Base-by-base conservation (phyloP, 352 stramenopile genomes). In the Plasmopara muralis region DNA sequence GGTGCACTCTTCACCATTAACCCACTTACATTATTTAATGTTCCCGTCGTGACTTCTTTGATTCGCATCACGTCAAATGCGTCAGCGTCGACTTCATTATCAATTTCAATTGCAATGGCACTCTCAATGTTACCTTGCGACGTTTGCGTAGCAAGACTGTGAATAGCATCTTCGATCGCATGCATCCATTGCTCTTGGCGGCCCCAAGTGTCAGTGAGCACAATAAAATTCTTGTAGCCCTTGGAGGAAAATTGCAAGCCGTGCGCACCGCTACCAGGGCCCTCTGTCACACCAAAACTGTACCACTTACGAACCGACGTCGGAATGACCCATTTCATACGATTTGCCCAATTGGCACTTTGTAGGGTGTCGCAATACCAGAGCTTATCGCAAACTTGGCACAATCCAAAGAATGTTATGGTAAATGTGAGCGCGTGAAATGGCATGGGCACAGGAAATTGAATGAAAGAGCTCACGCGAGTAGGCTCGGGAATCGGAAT, bases 321-420 rank as follows among this genome's bases (percentile, higher is more conserved):
- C 1, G 83, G 83, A 35, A 93, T 89, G 45, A 93, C 81, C 83
- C 83, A 93, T 59, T 93, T 93, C 83, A 93, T 92, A n/a, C 83
- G 80, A 30, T 67, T 91, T 30, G 75, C 59, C 83, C 83, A 93
- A 53, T 93, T 93, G 0, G 83, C 60, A 16, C 76, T 90, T 50
- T 87, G 72, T 29, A 93, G 55, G 7, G 83, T 91, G 44, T 93
- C 83, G 47, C 83, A 93, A 47, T 92, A 93, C 83, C 83, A 93
- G 1, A 93, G 59, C 52, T 93, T 92, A 62, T 90, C 83, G 57
- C 83, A 93, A 61, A 91, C 87, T 63, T 84, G 78, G 43, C 83
- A 93, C 10, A 93, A 52, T 9, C 83, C 83, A 38, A 93, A 85
- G 52, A 79, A 92, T 12, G 83, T 93, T 43, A 91, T 67, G 15